Evolutionary conservation across 148 eudicot species (phyloP), one percentile per base, ranked within the genome.

Genomic region (Drosera capensis): DNA sequence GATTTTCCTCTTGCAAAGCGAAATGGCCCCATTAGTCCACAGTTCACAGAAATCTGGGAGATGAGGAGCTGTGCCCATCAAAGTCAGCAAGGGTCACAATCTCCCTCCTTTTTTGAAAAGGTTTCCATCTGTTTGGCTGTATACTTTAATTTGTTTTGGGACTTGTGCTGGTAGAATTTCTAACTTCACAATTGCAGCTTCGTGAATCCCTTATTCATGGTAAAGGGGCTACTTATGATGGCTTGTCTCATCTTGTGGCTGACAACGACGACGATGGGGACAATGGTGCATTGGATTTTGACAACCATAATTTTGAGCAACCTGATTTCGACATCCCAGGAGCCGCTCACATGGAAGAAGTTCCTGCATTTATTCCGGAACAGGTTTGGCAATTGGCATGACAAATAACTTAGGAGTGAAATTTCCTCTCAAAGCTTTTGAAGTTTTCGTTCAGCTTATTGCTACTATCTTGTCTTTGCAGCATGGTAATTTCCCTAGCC

Each of bases 1-100:
- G 77, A 71, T 41, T 90, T 80, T 55, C 95, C 95, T 41, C 71
- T 78, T 20, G 95, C 99, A 25, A 78, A 61, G 70, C 49, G 69
- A 52, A 58, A 66, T 51, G 85, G 99, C 53, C 60, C 77, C 14
- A 60, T 69, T 40, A 65, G 64, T 63, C 51, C 76, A 42, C 87
- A 90, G 46, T 67, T 90, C 24, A 56, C 35, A 16, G 63, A 64
- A 48, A 57, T 71, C 40, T 90, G 99, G 93, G 82, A 80, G 56
- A 56, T 54, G 26, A 67, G 40, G 20, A 28, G 22, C 23, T 51
- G 46, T 42, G 53, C 69, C 40, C 18, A 48, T 13, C 46, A 69
- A 45, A 59, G 49, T 15, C 49, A 66, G 37, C 63, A 56, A 37
- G 71, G 64, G 48, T 50, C 88, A 43, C 52, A 71, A 55, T 44